Evolutionary conservation across 305 asterid genomes (phyloP).

Genomic region (Rubia tinctorum): DNA sequence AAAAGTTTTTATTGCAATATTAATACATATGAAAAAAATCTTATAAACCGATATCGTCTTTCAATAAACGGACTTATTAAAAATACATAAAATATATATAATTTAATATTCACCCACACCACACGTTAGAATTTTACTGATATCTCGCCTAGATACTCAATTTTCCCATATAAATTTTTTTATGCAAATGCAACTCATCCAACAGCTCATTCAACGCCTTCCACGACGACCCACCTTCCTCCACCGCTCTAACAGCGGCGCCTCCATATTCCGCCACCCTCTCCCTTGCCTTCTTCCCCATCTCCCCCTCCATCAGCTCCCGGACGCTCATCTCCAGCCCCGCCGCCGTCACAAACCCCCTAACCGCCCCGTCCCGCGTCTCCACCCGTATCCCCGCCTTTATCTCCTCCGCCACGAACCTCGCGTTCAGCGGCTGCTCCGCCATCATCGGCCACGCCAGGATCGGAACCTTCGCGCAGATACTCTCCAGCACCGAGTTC

Average conservation of each 20-base stretch:
- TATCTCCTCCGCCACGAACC: too few species aligned
- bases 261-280: slow-evolving; percentile 27
- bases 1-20: too few species aligned
- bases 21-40: too few species aligned
- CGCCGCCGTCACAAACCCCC: slow-evolving; percentile 34
- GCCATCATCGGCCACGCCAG: slow-evolving; percentile 53
- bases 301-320: slow-evolving; percentile 45
- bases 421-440: too few species aligned
- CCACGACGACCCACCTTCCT: slow-evolving; percentile 46
- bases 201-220: slow-evolving; percentile 23
- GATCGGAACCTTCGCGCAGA: slow-evolving; percentile 41
- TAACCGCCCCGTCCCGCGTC: slow-evolving; percentile 23
- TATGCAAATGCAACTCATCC: slow-evolving; percentile 21
- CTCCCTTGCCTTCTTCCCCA: slow-evolving; percentile 31
- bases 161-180: too few species aligned
- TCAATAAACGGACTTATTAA: too few species aligned
- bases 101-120: too few species aligned
- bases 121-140: too few species aligned
- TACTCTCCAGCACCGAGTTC: slow-evolving; percentile 34
- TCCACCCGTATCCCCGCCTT: slow-evolving; percentile 29
- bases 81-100: too few species aligned
- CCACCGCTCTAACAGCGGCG: slow-evolving; percentile 26
- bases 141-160: too few species aligned
- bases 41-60: too few species aligned
- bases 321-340: slow-evolving; percentile 22